Conservation (phyloP, 1,284 basidiomycete genomes). For the Mycena sp. region DNA sequence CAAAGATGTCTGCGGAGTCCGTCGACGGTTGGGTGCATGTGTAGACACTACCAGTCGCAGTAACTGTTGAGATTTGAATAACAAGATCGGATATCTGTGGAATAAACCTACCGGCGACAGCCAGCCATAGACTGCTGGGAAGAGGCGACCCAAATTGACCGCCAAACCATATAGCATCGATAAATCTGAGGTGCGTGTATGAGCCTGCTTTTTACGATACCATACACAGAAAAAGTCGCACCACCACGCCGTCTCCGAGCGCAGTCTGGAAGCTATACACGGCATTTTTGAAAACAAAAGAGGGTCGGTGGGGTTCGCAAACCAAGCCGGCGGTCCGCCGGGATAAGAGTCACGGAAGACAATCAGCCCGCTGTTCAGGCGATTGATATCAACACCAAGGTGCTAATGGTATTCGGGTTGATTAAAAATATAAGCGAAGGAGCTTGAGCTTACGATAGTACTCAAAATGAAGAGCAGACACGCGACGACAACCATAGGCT, state of each 20-base stretch:
- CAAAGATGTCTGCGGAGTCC: constrained; percentile 6
- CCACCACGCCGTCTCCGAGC: constrained; percentile 26
- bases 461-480: constrained; percentile 21
- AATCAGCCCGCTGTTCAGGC: constrained; percentile 14
- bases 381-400: constrained; percentile 17
- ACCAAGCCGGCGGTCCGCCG: constrained; percentile 21
- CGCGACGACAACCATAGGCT: constrained; percentile 11
- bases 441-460: constrained; percentile 10
- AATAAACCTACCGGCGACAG: not conserved
- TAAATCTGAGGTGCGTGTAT: constrained; percentile 16
- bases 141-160: constrained; percentile 12
- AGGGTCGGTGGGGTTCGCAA: constrained; percentile 18
- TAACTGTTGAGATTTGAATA: not conserved
- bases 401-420: not conserved
- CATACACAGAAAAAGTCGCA: not conserved
- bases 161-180: constrained; percentile 28
- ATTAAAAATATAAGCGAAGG: not conserved
- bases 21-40: not conserved
- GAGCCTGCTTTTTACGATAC: not conserved
- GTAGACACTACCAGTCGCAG: constrained; percentile 18
- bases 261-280: constrained; percentile 22
- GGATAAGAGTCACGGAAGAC: constrained; percentile 2
- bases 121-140: constrained; percentile 17
- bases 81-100: not conserved
- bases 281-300: constrained; percentile 27